Evolutionary conservation across 768 basidiomycete genomes (phyloP).

Genomic region (Naganishia kalamii): DNA sequence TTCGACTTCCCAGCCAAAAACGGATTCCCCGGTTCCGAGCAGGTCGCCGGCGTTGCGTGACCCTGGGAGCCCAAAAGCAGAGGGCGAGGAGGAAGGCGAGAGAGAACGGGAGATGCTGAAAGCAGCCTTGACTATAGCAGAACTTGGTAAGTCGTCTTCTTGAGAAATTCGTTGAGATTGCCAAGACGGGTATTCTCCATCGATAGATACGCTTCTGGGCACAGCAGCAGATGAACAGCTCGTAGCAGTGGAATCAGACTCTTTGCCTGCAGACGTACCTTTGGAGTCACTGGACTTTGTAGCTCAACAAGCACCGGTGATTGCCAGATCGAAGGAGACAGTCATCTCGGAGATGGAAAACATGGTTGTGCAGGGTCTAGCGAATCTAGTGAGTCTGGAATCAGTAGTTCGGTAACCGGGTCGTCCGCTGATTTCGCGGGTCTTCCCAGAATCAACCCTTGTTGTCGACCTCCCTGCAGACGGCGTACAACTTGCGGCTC

Average conservation of each 20-base stretch:
- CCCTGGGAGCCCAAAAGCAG: constrained; percentile 13
- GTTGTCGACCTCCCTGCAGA: constrained; percentile 88
- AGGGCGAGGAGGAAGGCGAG: constrained; percentile 55
- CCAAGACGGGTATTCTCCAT: not conserved
- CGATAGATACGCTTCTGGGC: constrained; percentile 3
- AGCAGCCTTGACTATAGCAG: constrained; percentile 88
- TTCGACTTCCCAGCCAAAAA: not conserved
- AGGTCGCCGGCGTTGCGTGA: not conserved
- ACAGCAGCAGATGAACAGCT: not conserved
- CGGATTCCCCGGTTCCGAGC: not conserved
- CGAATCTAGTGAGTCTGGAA: constrained; percentile 57
- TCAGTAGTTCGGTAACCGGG: not conserved
- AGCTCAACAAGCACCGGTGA: constrained; percentile 60
- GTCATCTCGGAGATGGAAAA: constrained; percentile 83
- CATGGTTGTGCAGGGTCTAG: constrained; percentile 76
- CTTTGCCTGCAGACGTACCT: constrained; percentile 47
- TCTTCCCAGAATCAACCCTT: constrained; percentile 71
- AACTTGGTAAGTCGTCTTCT: constrained; percentile 59
- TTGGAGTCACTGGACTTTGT: constrained; percentile 71
- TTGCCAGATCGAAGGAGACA: constrained; percentile 63
- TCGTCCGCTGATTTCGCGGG: not conserved
- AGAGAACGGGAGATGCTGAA: constrained; percentile 83
- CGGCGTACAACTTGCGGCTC: constrained; percentile 82
- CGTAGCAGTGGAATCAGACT: constrained; percentile 1
- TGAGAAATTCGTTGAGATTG: not conserved